phyloP scores from a whole-genome alignment of 257 asterid species.

The Thymus quinquecostatus region DNA sequence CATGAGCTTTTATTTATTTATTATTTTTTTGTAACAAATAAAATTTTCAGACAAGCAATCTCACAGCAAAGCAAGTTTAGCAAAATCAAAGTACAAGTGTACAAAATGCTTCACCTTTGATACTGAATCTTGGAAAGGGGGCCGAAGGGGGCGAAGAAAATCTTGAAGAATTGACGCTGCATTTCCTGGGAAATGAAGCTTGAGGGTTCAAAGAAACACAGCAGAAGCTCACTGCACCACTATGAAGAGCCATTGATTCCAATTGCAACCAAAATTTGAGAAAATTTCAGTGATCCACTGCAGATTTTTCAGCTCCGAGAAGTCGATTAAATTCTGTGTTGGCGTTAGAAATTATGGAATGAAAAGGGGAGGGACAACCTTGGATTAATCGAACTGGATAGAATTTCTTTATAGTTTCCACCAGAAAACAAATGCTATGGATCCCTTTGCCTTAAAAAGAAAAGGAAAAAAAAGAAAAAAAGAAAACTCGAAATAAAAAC shows the following conservation, averaged over 20 bases:
- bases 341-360: slow-evolving; percentile 40
- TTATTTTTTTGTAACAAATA: too few species aligned
- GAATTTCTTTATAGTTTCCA: slow-evolving; percentile 8
- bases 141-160: slow-evolving; percentile 41
- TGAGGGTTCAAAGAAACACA: slow-evolving; percentile 46
- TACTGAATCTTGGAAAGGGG: slow-evolving; percentile 45
- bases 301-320: slow-evolving; percentile 16
- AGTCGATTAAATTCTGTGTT: slow-evolving; percentile 26
- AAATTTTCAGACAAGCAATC: not conserved
- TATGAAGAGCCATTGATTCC: slow-evolving; percentile 60
- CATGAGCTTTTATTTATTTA: too few species aligned
- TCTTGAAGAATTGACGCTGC: slow-evolving; percentile 41
- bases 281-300: slow-evolving; percentile 7
- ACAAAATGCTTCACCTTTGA: slow-evolving; percentile 49
- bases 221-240: slow-evolving; percentile 58
- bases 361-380: slow-evolving; percentile 32
- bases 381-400: slow-evolving; percentile 37
- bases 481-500: not conserved
- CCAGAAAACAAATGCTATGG: not conserved
- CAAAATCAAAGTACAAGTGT: slow-evolving; percentile 4
- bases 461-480: not conserved
- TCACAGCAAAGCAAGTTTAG: not conserved
- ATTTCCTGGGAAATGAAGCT: slow-evolving; percentile 45
- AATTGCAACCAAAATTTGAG: not conserved
- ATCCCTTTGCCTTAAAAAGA: too few species aligned